Conservation (phyloP, 345 rosid genomes). For the Cardamine resedifolia region DNA sequence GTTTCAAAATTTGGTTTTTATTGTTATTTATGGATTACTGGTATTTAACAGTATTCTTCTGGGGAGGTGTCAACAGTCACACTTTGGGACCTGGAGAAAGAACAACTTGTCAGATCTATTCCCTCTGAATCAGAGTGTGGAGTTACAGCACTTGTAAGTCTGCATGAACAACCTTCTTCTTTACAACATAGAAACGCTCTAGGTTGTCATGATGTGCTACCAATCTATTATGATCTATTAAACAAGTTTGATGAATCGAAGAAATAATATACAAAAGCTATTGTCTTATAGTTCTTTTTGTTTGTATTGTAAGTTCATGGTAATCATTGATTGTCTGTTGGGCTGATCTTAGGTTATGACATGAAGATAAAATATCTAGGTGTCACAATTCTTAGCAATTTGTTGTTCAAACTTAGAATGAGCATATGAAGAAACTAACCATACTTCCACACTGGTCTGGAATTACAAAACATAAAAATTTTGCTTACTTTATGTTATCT, state of each 20-base stretch:
- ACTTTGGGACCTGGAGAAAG: constrained; percentile 96
- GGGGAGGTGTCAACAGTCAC: constrained; percentile 80
- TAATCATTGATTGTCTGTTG: constrained; percentile 1
- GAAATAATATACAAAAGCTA: not conserved
- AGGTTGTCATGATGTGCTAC: constrained; percentile 15
- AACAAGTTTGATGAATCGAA: not conserved
- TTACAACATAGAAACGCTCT: constrained; percentile 4
- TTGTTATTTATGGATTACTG: constrained; percentile 24
- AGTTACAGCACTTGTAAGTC: constrained; percentile 82
- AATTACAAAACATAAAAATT: not conserved
- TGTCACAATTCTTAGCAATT: constrained; percentile 14
- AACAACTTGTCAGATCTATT: constrained; percentile 70
- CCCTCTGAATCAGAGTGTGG: constrained; percentile 72
- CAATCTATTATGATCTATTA: not conserved
- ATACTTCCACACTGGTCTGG: constrained; percentile 7
- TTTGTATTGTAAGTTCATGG: constrained; percentile 16
- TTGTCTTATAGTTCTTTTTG: constrained; percentile 3
- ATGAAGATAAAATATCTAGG: not conserved
- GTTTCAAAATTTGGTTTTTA: not conserved
- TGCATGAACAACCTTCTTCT: constrained; percentile 17
- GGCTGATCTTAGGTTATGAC: constrained; percentile 5
- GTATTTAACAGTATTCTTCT: constrained; percentile 67
- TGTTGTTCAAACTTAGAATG: constrained; percentile 12
- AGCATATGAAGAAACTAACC: constrained; percentile 15
- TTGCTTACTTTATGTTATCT: constrained; percentile 15